Evolutionary conservation across 2,329 filamentous ascomycete species (phyloP), one percentile per base, ranked within the genome.

Genomic region (Cytospora piceae): DNA sequence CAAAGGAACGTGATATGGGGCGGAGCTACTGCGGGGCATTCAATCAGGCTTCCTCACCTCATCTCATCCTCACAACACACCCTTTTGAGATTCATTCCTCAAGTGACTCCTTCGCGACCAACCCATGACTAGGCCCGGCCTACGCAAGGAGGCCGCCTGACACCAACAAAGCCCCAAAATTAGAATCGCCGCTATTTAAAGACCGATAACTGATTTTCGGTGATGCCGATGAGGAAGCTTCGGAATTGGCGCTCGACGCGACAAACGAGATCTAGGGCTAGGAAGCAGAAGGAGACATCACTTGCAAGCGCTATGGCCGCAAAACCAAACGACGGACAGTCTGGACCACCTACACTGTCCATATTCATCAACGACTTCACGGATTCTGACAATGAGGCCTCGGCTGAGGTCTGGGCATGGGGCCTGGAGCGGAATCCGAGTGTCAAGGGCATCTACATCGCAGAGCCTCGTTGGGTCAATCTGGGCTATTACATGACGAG

Each of bases 361-460:
- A 39, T 68, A 34, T 68, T 66, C 29, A 49, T 68, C 31, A 68
- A 68, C 11, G 66, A 68, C 56, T 68, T 68, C 32, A 68, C 66
- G 34, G 66, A 68, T 20, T 66, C 66, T 2, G 66, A 68, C 34
- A 68, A 68, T 34, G 57, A 68, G 24, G 66, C 66, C 12, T 53
- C 66, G 46, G 63, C 49, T 52, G 58, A 66, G 55, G 39, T 59
- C n/a, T 68, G 66, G 66, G 64, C 64, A 5, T 54, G 11, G 24
- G 9, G 29, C 8, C 42, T 68, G 29, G 15, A 39, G 17, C 37
- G 7, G 29, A 34, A 66, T 37, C 66, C 59, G 14, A 34, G 37
- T 2, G 22, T 55, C 37, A 63, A 61, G 34, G 66, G 63, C 22
- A 63, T 63, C 29, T 68, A 68, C 51, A 61, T 68, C 39, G 66